Evolutionary conservation across 192 early-diverging fungal genomes (phyloP).

Genomic region (Coemansia sp.): DNA sequence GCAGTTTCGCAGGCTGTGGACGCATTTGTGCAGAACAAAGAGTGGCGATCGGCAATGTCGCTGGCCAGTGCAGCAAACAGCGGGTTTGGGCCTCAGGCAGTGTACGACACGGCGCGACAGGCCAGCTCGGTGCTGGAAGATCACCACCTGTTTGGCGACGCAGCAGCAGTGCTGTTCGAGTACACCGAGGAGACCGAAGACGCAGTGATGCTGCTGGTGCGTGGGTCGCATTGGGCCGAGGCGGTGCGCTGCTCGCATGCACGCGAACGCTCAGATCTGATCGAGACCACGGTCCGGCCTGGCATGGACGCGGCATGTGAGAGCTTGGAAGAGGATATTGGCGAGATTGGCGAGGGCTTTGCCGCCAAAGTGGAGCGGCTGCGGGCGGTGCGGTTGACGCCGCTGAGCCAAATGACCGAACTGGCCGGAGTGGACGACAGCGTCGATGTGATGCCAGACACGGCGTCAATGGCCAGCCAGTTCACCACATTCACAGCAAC

Average conservation of each 20-base stretch:
- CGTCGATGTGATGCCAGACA: slow-evolving; percentile 94
- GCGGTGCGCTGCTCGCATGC: slow-evolving; percentile 66
- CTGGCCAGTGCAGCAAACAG: slow-evolving; percentile 18
- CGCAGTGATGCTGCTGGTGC: slow-evolving; percentile 66
- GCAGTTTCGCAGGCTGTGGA: slow-evolving; percentile 19
- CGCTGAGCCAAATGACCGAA: slow-evolving; percentile 16
- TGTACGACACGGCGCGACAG: slow-evolving; percentile 30
- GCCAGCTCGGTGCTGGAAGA: slow-evolving; percentile 55
- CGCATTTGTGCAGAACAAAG: slow-evolving; percentile 32
- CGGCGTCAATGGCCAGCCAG: slow-evolving; percentile 87
- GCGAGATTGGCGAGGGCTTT: slow-evolving; percentile 35
- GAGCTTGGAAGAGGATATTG: slow-evolving; percentile 25
- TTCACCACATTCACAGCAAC: slow-evolving; percentile 77
- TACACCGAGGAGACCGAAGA: slow-evolving; percentile 69
- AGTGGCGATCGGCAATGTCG: slow-evolving; percentile 43
- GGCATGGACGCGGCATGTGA: slow-evolving; percentile 37
- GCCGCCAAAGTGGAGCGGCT: slow-evolving; percentile 22
- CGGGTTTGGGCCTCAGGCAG: slow-evolving; percentile 5
- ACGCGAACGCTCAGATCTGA: slow-evolving; percentile 63
- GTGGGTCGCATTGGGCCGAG: slow-evolving; percentile 76
- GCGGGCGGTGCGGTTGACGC: slow-evolving; percentile 32
- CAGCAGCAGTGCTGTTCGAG: slow-evolving; percentile 70
- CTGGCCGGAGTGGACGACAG: slow-evolving; percentile 59
- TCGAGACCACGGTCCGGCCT: slow-evolving; percentile 74
- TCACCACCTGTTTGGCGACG: slow-evolving; percentile 63